Base-by-base conservation (phyloP, 208 protist genomes). In the Leishmania arabica region DNA sequence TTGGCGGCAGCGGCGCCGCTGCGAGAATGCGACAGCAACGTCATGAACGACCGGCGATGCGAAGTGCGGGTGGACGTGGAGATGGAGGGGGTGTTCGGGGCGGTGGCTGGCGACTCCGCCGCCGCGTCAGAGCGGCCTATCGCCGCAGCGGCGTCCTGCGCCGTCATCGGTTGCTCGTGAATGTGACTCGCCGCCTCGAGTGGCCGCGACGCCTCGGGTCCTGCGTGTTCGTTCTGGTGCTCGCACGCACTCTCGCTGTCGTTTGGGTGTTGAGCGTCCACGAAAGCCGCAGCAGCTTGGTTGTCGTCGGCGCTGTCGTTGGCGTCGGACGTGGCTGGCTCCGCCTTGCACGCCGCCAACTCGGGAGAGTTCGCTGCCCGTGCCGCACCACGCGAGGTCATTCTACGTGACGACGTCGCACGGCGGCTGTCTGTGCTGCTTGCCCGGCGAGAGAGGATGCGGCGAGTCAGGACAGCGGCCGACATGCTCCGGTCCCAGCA, bases 401-500 rank as follows among this genome's bases (percentile, higher is more conserved):
- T 31, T 65, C 80, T 75, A 64, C 79, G 76, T 53, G 66, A 72
- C 58, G 81, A 81, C 51, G 42, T 53, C 24, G 81, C 51, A 7
- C 81, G 81, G 31, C 71, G 77, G 58, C 72, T 60, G 47, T 45
- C 54, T 51, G 27, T 45, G 76, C 75, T 78, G 47, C 65, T 62
- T 47, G 45, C 54, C 4, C 76, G 71, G n/a, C 62, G 75, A 15
- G 78, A 81, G 24, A 11, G 27, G 37, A n/a, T 42, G 42, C 76
- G 54, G 0, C 83, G 80, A 51, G 80, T 77, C 60, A 83, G 69
- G 27, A 49, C 40, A 19, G 77, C 77, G 34, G 75, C 83, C 7
- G 75, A 79, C 80, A 83, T 77, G 77, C 73, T 79, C 58, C 65
- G 72, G 62, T 81, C 84, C 72, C 68, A 86, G 65, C 62, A 79